Percentiles rank a stretch among this genome's conserved stretches.
These are phyloP conservation scores for Sugiyamaella chiloensis DNA, from an alignment of 805 yeast genomes.

Conservation along the genomic window DNA sequence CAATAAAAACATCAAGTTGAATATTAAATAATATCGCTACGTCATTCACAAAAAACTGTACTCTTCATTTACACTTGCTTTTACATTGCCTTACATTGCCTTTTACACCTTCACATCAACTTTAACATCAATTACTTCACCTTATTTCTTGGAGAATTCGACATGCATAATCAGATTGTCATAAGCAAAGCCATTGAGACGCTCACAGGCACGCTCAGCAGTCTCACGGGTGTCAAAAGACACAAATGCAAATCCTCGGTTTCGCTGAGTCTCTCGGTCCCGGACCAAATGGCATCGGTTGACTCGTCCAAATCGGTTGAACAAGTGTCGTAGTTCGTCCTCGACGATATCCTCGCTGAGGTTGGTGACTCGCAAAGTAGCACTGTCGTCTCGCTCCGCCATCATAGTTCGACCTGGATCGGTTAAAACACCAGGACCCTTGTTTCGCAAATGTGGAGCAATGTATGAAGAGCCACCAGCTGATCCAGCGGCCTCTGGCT, in stretches of 20 bases:
- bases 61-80: too few species aligned
- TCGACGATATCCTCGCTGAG: conserved; percentile 83
- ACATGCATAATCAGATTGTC: conserved; percentile 72
- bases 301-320: conserved; percentile 66
- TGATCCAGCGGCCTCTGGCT: conserved; percentile 37
- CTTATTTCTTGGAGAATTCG: conserved; percentile 37
- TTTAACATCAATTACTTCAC: neutral
- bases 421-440: conserved; percentile 37
- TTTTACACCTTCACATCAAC: neutral
- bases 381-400: conserved; percentile 73
- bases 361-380: conserved; percentile 88
- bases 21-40: too few species aligned
- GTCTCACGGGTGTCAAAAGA: conserved; percentile 55
- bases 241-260: conserved; percentile 94
- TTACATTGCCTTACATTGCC: too few species aligned
- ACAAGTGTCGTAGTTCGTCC: conserved; percentile 67
- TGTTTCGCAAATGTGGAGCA: conserved; percentile 59
- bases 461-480: conserved; percentile 43
- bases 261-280: conserved; percentile 89
- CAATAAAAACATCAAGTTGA: too few species aligned
- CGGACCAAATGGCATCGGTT: conserved; percentile 80
- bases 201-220: conserved; percentile 76
- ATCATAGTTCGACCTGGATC: conserved; percentile 43
- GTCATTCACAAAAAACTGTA: too few species aligned
- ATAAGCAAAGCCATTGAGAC: conserved; percentile 86